Percentiles rank a stretch among this genome's conserved stretches.
These are phyloP conservation scores for Suillus brevipes DNA, from an alignment of 768 basidiomycete species.

Conservation along the genomic window DNA sequence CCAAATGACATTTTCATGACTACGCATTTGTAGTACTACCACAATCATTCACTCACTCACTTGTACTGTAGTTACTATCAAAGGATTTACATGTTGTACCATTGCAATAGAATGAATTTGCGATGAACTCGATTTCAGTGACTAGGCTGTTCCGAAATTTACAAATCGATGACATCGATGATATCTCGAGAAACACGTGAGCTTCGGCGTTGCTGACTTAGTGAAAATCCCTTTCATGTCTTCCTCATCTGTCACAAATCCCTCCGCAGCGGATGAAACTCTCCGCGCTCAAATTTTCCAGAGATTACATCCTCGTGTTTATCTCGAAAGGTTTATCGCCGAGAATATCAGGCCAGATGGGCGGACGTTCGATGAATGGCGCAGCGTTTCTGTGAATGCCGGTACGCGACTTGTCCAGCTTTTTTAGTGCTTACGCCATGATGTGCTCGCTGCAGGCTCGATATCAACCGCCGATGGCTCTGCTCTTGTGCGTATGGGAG, in stretches of 20 bases:
- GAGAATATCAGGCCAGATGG: conserved; percentile 85
- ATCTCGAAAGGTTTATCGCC: conserved; percentile 82
- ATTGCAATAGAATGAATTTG: background rate
- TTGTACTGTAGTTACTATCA: conserved; percentile 2
- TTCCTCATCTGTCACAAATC: background rate
- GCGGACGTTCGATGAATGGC: conserved; percentile 64
- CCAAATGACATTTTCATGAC: conserved; percentile 9
- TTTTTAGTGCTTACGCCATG: conserved; percentile 1
- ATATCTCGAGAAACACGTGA: too few relatives aligned
- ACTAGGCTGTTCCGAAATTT: background rate
- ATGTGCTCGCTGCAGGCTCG: conserved; percentile 56
- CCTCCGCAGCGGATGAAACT: conserved; percentile 14
- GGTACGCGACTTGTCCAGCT: conserved; percentile 52
- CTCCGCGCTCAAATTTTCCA: conserved; percentile 61
- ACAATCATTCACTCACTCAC: conserved; percentile 7
- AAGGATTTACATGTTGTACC: background rate
- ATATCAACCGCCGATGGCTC: conserved; percentile 94
- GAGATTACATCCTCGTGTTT: conserved; percentile 84
- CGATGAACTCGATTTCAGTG: background rate
- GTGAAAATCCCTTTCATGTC: background rate
- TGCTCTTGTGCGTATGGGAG: conserved; percentile 84
- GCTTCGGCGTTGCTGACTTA: too few relatives aligned
- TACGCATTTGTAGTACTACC: conserved; percentile 14
- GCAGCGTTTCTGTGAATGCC: conserved; percentile 75
- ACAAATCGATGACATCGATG: background rate